phyloP scores from a whole-genome alignment of 805 yeast genomes.

The Starmerella bombicola region DNA sequence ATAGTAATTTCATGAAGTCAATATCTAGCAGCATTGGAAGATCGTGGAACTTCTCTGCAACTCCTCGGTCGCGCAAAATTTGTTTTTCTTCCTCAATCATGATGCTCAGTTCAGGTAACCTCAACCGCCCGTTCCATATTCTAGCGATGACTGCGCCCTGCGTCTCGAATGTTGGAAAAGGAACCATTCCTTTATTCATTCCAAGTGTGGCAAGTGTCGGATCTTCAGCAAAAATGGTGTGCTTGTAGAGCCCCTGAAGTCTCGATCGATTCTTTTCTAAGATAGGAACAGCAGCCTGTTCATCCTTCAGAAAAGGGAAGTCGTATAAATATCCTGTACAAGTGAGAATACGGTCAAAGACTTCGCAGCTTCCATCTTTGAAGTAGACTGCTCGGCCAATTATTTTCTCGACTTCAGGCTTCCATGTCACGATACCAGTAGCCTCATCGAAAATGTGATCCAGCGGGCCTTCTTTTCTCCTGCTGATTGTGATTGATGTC shows the following conservation, averaged over 20 bases:
- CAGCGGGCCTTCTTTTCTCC: constrained; percentile 34
- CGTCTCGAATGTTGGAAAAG: constrained; percentile 32
- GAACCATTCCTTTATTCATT: constrained; percentile 28
- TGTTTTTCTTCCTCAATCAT: constrained; percentile 36
- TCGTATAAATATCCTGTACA: constrained; percentile 66
- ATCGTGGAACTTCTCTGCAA: constrained; percentile 40
- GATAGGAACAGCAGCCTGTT: constrained; percentile 4
- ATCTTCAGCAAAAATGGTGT: constrained; percentile 43
- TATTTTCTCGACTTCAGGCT: constrained; percentile 24
- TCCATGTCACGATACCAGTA: constrained; percentile 31
- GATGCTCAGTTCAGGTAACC: constrained; percentile 36
- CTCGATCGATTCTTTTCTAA: constrained; percentile 34
- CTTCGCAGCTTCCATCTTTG: constrained; percentile 36
- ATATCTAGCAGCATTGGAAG: constrained; percentile 45
- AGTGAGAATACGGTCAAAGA: constrained; percentile 48
- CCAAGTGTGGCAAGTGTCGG: constrained; percentile 55
- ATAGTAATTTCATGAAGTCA: constrained; percentile 38
- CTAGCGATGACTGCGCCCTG: constrained; percentile 58
- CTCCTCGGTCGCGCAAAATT: constrained; percentile 35
- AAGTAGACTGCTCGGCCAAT: constrained; percentile 34
- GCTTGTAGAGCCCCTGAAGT: constrained; percentile 46
- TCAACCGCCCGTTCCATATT: constrained; percentile 44
- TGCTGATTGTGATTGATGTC: constrained; percentile 37
- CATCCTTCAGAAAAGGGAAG: constrained; percentile 42
- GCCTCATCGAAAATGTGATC: constrained; percentile 28